Conservation (phyloP, 148 eudicot species). For the Spergularia bocconei region DNA sequence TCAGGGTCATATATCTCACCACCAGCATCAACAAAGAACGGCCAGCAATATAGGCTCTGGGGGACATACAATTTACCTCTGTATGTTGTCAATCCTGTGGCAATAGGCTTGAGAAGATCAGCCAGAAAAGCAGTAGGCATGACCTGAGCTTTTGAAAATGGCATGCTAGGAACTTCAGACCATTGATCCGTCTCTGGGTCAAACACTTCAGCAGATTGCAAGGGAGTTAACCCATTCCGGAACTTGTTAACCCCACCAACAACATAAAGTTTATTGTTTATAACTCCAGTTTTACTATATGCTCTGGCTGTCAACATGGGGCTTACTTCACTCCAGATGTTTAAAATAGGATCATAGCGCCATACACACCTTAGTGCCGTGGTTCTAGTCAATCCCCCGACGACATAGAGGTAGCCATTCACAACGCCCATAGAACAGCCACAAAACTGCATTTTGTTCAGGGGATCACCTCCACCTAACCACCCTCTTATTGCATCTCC, state of each 20-base stretch:
- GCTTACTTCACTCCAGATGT: conserved; percentile 65
- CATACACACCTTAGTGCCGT: conserved; percentile 70
- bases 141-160: conserved; percentile 83
- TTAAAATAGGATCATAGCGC: conserved; percentile 70
- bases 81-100: conserved; percentile 90
- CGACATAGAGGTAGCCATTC: conserved; percentile 73
- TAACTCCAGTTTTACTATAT: conserved; percentile 76
- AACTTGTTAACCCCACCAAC: conserved; percentile 88
- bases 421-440: conserved; percentile 84
- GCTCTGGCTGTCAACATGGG: conserved; percentile 83
- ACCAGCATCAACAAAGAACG: conserved; percentile 95
- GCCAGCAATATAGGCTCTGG: conserved; percentile 95
- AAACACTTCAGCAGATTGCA: conserved; percentile 86
- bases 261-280: conserved; percentile 75
- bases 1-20: conserved; percentile 95
- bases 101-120: conserved; percentile 88
- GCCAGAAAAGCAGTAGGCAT: conserved; percentile 84
- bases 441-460: conserved; percentile 58
- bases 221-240: conserved; percentile 74
- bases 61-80: conserved; percentile 83
- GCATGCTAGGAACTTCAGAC: conserved; percentile 91
- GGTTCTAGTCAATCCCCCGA: conserved; percentile 71
- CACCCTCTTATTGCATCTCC: conserved; percentile 68
- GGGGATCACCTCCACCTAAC: conserved; percentile 62
- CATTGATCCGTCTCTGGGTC: conserved; percentile 68